Base-by-base conservation (phyloP, 148 eudicot genomes). In the Beta vulgaris region DNA sequence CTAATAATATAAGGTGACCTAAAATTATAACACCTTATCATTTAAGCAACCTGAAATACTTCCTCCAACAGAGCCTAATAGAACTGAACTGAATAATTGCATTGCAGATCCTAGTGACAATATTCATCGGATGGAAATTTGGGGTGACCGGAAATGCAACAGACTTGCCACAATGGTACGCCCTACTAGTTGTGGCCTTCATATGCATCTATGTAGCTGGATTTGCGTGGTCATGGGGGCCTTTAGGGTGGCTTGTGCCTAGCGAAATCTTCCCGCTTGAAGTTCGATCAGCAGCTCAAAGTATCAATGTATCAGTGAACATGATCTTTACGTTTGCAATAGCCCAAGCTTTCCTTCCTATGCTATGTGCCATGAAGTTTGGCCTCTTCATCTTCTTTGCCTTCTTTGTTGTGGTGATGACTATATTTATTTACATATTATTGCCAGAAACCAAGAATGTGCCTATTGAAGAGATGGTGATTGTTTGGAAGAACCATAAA, bases 201-300 rank as follows among this genome's bases (percentile, higher is more conserved):
- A 90, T 90, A 21, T 90, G 93, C 80, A 60, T 90, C n/a, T 86
- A 86, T n/a, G 93, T 90, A 10, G 77, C 88, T 0, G 93, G 85
- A n/a, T 90, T 90, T 62, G 91, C 93, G 1, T 90, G 93, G 93
- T 90, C 93, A 16, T 90, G 93, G 91, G 93, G 93, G 0, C 93
- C 93, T 1, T 82, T 90, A 3, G 91, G 91, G 0, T 90, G 94
- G 91, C 62, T 90, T 18, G 89, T 90, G 2, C 91, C 93, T 2
- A 83, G 88, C 37, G 93, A 90, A 68, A 84, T 90, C 25, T 90
- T 90, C 73, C 94, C 94, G 2, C 69, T 90, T 0, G 93, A 90
- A 44, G 84, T 87, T 54, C 82, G 93, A 2, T 88, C 89, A 1
- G 91, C 91, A 0, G 91, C 89, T 0, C 88, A 90, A 49, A 85